A percentile compares a stretch with the other conserved stretches of the same genome.
These are phyloP conservation scores for Lindgomyces ingoldianus DNA, from an alignment of 495 filamentous ascomycete species.

Conservation along the genomic window DNA sequence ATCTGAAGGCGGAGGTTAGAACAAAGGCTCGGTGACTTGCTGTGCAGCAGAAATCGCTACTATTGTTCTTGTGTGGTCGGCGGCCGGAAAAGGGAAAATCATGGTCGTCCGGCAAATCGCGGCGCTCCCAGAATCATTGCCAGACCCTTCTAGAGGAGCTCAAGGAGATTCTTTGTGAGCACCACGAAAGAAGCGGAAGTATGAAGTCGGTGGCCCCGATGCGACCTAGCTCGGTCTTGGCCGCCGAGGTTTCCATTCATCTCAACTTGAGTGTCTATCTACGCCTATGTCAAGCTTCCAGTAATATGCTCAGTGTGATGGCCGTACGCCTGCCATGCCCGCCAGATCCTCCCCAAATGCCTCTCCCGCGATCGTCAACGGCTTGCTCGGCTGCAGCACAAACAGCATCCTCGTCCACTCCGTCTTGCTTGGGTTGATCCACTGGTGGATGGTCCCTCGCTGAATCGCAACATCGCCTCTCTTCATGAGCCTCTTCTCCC, in stretches of 20 bases:
- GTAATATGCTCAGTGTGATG: slow-evolving; percentile 16
- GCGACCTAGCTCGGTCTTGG: slow-evolving; percentile 9
- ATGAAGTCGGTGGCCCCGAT: not conserved
- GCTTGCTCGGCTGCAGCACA: slow-evolving; percentile 20
- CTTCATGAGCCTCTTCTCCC: slow-evolving; percentile 57
- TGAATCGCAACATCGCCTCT: slow-evolving; percentile 66
- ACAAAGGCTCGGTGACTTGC: slow-evolving; percentile 25
- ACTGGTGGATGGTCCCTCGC: slow-evolving; percentile 68
- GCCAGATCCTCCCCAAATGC: slow-evolving; percentile 38
- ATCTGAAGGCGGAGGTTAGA: slow-evolving; percentile 20
- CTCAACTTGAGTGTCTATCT: not conserved
- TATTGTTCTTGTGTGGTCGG: slow-evolving; percentile 27
- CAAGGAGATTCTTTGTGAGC: not conserved
- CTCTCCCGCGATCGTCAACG: slow-evolving; percentile 34
- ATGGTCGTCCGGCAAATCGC: not conserved
- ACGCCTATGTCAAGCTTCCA: not conserved
- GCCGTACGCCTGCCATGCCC: slow-evolving; percentile 27
- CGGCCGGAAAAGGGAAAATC: slow-evolving; percentile 5
- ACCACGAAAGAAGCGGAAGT: not conserved
- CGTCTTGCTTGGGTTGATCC: slow-evolving; percentile 58
- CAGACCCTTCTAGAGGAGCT: not conserved
- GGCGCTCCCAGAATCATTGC: not conserved
- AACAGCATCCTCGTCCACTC: slow-evolving; percentile 42
- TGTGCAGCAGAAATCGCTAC: slow-evolving; percentile 14
- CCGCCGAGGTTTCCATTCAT: not conserved